Evolutionary conservation across 257 asterid species (phyloP).

Genomic region (Gynochthodes officinalis): DNA sequence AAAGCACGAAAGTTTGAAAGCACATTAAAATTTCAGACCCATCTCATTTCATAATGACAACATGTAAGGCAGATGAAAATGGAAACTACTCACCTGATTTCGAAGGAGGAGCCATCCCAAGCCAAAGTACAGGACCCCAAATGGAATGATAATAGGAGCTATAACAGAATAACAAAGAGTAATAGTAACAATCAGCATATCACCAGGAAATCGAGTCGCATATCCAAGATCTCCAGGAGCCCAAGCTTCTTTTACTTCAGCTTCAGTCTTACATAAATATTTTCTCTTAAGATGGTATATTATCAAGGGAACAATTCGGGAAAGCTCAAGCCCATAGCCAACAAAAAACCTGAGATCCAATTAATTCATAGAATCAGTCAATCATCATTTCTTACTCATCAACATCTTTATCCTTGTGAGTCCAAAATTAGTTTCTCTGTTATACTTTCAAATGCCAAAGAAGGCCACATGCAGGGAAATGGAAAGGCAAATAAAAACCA

Average conservation of each 20-base stretch:
- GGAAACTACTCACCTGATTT: conserved; percentile 57
- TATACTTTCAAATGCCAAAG: neutral
- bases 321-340: conserved; percentile 90
- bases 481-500: neutral
- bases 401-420: neutral
- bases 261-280: conserved; percentile 81
- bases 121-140: conserved; percentile 80
- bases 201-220: conserved; percentile 71
- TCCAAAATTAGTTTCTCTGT: too few species aligned
- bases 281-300: conserved; percentile 70
- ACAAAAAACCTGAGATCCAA: conserved; percentile 77
- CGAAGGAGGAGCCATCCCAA: conserved; percentile 91
- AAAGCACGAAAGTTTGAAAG: neutral
- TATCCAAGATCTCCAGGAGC: conserved; percentile 79
- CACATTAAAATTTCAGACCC: neutral
- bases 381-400: neutral
- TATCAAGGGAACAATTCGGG: conserved; percentile 73
- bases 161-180: conserved; percentile 80
- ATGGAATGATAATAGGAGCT: conserved; percentile 75
- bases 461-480: neutral
- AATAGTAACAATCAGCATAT: conserved; percentile 67
- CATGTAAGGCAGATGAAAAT: neutral
- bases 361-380: conserved; percentile 4
- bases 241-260: conserved; percentile 85
- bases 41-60: neutral